These are phyloP conservation scores for Pyrus hybrid DNA, from an alignment of 331 rosid species.

Conservation along the genomic window DNA sequence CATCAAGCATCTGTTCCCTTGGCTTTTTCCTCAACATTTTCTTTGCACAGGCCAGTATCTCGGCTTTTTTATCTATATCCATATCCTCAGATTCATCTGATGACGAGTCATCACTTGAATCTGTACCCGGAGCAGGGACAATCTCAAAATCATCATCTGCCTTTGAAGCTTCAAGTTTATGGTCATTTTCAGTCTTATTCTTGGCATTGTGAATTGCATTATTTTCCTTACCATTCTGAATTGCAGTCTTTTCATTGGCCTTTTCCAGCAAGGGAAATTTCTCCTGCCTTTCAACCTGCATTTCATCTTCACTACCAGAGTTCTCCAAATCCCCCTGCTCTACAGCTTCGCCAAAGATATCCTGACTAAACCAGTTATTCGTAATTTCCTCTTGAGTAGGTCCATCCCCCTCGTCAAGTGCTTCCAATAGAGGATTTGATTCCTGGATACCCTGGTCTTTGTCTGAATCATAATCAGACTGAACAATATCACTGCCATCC, in stretches of 20 bases:
- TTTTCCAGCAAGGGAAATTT: constrained; percentile 17
- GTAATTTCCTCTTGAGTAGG: constrained; percentile 68
- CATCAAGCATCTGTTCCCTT: constrained; percentile 62
- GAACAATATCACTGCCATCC: constrained; percentile 36
- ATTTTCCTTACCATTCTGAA: background rate
- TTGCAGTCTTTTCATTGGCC: constrained; percentile 23
- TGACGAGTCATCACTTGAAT: constrained; percentile 71
- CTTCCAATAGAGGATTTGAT: constrained; percentile 78
- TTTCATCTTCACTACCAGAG: constrained; percentile 52
- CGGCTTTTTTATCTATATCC: constrained; percentile 49
- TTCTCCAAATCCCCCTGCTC: constrained; percentile 57
- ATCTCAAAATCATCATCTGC: constrained; percentile 54
- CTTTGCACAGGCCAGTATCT: constrained; percentile 73
- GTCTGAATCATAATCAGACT: constrained; percentile 67
- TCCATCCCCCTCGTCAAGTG: constrained; percentile 55
- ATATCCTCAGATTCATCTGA: constrained; percentile 52
- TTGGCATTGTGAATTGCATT: background rate
- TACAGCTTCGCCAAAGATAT: constrained; percentile 71
- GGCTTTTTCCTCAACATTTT: constrained; percentile 76
- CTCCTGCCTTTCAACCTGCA: constrained; percentile 39
- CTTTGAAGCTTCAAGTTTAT: constrained; percentile 28
- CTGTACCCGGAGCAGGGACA: constrained; percentile 79
- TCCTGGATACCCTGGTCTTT: constrained; percentile 46
- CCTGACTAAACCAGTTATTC: constrained; percentile 83
- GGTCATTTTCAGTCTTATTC: background rate